Percentiles rank a stretch among this genome's conserved stretches.
Evolutionary conservation across 768 basidiomycete species (phyloP).

Genomic region (Rhodotorula taiwanensis): DNA sequence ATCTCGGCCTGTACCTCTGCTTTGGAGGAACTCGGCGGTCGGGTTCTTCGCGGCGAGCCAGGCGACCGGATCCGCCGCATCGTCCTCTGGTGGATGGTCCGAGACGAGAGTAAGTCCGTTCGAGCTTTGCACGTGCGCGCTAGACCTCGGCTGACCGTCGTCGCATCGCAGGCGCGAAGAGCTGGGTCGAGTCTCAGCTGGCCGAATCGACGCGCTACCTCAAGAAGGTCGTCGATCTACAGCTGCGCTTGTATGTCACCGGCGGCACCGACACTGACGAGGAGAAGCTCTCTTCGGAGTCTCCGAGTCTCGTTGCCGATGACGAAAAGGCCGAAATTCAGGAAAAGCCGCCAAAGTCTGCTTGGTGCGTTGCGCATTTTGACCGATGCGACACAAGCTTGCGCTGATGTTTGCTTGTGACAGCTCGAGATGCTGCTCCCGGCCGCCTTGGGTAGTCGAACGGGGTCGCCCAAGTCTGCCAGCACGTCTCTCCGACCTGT

Average conservation of each 20-base stretch:
- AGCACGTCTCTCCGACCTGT: background rate
- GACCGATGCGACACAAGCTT: too few species aligned
- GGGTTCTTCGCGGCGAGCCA: conserved; percentile 8
- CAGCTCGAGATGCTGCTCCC: background rate
- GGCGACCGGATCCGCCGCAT: conserved; percentile 8
- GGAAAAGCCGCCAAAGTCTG: too few species aligned
- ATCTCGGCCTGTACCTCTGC: conserved; percentile 23
- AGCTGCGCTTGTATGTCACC: conserved; percentile 19
- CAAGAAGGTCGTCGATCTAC: conserved; percentile 10
- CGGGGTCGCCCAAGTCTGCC: background rate
- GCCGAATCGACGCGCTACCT: background rate
- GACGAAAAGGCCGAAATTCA: too few species aligned
- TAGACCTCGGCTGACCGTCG: background rate
- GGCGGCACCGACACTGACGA: background rate
- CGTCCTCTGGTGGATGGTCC: conserved; percentile 21
- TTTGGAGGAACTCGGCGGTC: conserved; percentile 14
- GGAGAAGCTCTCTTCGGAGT: conserved; percentile 27
- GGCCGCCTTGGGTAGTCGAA: conserved; percentile 6
- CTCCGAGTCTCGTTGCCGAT: too few species aligned
- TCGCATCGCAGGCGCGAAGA: conserved; percentile 7
- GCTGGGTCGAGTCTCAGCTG: conserved; percentile 24
- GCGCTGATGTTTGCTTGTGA: too few species aligned
- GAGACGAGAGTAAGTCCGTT: conserved; percentile 13
- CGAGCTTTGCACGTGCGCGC: too few species aligned
- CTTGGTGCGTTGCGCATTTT: too few species aligned